These are phyloP conservation scores for Hansenula sp. DNA, from an alignment of 1,139 yeast species.

Conservation along the genomic window DNA sequence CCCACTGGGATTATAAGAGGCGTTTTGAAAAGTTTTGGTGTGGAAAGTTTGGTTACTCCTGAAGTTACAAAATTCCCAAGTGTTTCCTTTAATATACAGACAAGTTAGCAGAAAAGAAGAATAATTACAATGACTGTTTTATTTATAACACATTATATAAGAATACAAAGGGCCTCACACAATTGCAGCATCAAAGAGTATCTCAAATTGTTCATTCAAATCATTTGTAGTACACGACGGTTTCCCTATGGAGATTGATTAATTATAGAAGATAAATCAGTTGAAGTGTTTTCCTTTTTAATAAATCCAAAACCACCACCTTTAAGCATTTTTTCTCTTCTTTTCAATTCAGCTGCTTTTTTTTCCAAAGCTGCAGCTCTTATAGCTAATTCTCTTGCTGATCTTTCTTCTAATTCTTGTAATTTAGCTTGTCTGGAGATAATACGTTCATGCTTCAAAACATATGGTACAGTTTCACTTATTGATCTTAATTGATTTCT, in stretches of 20 bases:
- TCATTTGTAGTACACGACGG: background rate
- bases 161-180: background rate
- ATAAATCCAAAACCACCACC: conserved; percentile 20
- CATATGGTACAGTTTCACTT: conserved; percentile 79
- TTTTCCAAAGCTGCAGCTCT: conserved; percentile 75
- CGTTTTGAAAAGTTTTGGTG: conserved; percentile 66
- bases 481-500: conserved; percentile 69
- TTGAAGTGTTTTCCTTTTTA: conserved; percentile 50
- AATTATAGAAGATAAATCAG: conserved; percentile 46
- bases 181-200: no score
- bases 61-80: conserved; percentile 63
- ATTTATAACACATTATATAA: background rate
- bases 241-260: conserved; percentile 2
- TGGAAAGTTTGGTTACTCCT: conserved; percentile 63
- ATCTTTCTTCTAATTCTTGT: conserved; percentile 73
- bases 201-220: background rate
- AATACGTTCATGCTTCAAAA: conserved; percentile 70
- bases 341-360: conserved; percentile 70
- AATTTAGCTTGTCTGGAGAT: conserved; percentile 72
- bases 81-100: conserved; percentile 71
- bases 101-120: conserved; percentile 26
- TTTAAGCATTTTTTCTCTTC: conserved; percentile 52
- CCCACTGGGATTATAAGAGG: conserved; percentile 88
- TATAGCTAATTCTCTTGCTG: conserved; percentile 67
- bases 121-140: background rate